Evolutionary conservation across 345 rosid species (phyloP), one percentile per base, ranked within the genome.

Genomic region (Heritiera fomes): DNA sequence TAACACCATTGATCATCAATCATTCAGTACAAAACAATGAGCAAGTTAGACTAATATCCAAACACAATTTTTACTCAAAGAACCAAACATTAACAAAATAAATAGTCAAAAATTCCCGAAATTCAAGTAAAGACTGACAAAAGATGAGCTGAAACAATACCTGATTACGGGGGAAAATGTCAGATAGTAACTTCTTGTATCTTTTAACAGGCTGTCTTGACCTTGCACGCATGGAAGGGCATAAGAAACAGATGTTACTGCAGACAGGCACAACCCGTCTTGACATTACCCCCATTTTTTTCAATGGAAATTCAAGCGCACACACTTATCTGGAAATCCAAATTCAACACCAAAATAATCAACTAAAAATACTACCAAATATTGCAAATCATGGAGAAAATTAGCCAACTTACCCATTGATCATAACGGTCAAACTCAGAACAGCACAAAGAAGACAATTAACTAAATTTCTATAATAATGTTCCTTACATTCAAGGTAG

Each of bases 181-280:
- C 92, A 30, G 96, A 85, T 18, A 95, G 85, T 85, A 95, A 80
- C 82, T 92, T 89, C 91, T 93, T 95, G 86, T 95, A 95, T 20
- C 98, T 95, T 81, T 92, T 95, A 77, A 93, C 96, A 0, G 99
- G 98, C 89, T 95, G 99, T 34, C 98, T 86, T 69, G 99, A 95
- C 84, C 99, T 87, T 23, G 98, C 93, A 58, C 99, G 90, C 90
- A 95, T 43, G 17, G 98, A 89, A 75, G 99, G 99, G 81, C 99
- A 93, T 78, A 90, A 88, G 91, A 90, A 87, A 87, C 98, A 95
- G 89, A 93, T 96, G 91, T 84, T 92, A 75, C 93, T 96, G 75
- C 99, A 95, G 85, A 79, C 94, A 58, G 98, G 99, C 14, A 95
- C 63, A 73, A 93, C 91, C 92, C 91, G 93, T 81, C 99, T 88